A percentile compares a stretch with the other conserved stretches of the same genome.
Conservation (phyloP, 805 yeast genomes). For the Ogataea haglerorum region DNA sequence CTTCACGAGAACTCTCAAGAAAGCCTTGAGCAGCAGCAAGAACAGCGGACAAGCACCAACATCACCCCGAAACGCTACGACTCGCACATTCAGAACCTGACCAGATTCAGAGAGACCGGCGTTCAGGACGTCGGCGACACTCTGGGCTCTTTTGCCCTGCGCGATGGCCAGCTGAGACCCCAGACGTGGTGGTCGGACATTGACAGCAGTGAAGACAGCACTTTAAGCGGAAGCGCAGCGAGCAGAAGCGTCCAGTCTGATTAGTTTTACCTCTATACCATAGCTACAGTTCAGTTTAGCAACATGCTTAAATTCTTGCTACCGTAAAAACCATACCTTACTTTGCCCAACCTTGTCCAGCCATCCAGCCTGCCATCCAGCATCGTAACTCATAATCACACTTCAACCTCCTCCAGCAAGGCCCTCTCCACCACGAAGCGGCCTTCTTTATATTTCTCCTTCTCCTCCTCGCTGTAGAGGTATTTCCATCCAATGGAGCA, state of each 20-base stretch:
- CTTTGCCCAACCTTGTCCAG: neutral
- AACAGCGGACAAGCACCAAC: neutral
- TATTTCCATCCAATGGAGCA: conserved; percentile 35
- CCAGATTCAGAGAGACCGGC: conserved; percentile 15
- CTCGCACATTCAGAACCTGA: conserved; percentile 19
- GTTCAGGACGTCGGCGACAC: conserved; percentile 20
- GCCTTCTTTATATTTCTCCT: conserved; percentile 34
- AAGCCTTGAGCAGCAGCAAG: conserved; percentile 2
- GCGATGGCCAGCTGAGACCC: conserved; percentile 16
- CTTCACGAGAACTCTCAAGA: conserved; percentile 30
- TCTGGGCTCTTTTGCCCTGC: conserved; percentile 16
- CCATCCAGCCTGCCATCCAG: neutral
- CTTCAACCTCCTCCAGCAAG: conserved; percentile 24
- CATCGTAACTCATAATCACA: conserved; percentile 7
- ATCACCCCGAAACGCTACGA: conserved; percentile 22
- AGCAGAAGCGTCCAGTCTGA: neutral
- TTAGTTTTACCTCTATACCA: too few species aligned
- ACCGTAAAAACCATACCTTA: conserved; percentile 3
- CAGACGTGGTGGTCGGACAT: neutral
- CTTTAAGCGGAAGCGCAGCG: neutral
- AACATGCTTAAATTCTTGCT: neutral
- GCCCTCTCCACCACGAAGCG: conserved; percentile 33
- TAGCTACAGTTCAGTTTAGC: neutral
- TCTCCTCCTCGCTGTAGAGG: conserved; percentile 26
- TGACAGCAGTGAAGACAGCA: conserved; percentile 1